Percentiles rank a stretch among this genome's conserved stretches.
Conservation (phyloP, 768 basidiomycete species). For the Thelephora aurantiotincta region DNA sequence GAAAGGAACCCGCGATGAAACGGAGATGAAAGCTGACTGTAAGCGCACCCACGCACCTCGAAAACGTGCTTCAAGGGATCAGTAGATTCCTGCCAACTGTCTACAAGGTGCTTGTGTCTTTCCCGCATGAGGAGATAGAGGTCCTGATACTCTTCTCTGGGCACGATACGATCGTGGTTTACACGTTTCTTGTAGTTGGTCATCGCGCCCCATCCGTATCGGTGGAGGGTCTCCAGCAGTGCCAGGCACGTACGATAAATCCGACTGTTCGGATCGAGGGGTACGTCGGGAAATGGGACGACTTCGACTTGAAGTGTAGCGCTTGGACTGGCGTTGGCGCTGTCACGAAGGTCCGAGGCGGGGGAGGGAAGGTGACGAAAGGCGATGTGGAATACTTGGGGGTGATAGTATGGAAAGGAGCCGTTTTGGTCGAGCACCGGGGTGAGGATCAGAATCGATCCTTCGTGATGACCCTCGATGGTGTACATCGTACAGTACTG, state of each 20-base stretch:
- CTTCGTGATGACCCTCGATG: constrained; percentile 6
- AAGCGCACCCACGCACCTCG: constrained; percentile 39
- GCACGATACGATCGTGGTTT: constrained; percentile 65
- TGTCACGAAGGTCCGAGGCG: background rate
- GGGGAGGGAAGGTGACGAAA: constrained; percentile 48
- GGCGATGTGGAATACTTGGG: constrained; percentile 63
- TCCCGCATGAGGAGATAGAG: constrained; percentile 80
- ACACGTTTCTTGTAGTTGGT: constrained; percentile 82
- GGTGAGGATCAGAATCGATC: constrained; percentile 36
- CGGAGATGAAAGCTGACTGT: background rate
- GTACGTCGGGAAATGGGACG: constrained; percentile 29
- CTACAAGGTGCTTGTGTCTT: constrained; percentile 62
- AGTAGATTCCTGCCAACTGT: constrained; percentile 68
- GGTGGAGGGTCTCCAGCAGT: constrained; percentile 69
- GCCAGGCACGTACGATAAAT: constrained; percentile 71
- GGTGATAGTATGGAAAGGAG: constrained; percentile 81
- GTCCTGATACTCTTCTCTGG: constrained; percentile 76
- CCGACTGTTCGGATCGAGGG: constrained; percentile 41
- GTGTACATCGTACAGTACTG: constrained; percentile 68
- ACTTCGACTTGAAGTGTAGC: constrained; percentile 40
- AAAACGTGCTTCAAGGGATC: constrained; percentile 87
- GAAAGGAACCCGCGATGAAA: background rate
- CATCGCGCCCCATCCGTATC: constrained; percentile 79
- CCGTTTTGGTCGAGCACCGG: constrained; percentile 34
- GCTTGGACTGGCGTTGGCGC: constrained; percentile 5